Evolutionary conservation across 2,329 filamentous ascomycete species (phyloP), one percentile per base, ranked within the genome.

Genomic region (Arthrinium puccinioides): DNA sequence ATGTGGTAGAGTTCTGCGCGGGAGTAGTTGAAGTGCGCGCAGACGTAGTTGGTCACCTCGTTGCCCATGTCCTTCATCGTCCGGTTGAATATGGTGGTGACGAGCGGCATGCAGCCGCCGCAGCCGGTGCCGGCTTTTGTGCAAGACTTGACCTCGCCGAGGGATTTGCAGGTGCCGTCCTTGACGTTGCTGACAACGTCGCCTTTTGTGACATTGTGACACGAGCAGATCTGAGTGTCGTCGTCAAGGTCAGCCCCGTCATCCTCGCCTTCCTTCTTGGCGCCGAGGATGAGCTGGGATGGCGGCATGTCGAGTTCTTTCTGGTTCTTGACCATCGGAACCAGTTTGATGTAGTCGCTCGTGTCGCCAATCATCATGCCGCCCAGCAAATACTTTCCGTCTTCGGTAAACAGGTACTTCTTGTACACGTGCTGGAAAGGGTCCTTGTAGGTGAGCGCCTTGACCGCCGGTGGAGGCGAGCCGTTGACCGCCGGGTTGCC

Each of bases 341-440:
- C 85, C 16, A 95, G 65, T 58, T 90, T 94, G 62, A 94, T 76
- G 53, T 94, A 95, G 63, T 95, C 88, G 44, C 76, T 83, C 0
- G 87, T 94, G 52, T 95, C 88, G 26, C 88, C 89, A 43, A 95
- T 92, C 87, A 95, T 94, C 87, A 95, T 95, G 4, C 88, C 89
- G n/a, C 88, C 88, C 0, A 95, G 75, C 1, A 95, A 67, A 51
- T 90, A 90, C 57, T 94, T 94, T 19, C 88, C 88, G 54, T 95
- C 89, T 53, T 81, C 67, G 0, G 88, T 94, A 53, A 95, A 95
- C 9, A 95, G 66, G 58, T 92, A 95, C 55, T 95, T 95, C 60
- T 95, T 95, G 66, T 95, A 95, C 2, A 95, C 78, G 32, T 87
- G 81, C 39, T 80, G 74, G 55, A 95, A 95, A 0, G 88, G 88